These are phyloP conservation scores for Candida jianshihensis DNA, from an alignment of 805 yeast species.

Conservation along the genomic window DNA sequence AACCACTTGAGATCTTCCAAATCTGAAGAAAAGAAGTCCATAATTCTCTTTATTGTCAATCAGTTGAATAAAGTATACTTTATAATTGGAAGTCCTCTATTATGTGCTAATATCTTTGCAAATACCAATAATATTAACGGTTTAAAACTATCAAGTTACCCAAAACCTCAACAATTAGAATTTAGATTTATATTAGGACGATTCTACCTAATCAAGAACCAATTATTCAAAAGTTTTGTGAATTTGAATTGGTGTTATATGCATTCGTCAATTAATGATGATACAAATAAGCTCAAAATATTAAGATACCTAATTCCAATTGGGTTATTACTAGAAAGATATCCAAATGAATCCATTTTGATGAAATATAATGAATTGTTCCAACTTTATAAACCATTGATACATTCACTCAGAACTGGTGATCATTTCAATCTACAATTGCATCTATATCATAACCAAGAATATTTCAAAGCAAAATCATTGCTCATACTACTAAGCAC, in stretches of 20 bases:
- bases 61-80: slow-evolving; percentile 46
- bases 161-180: slow-evolving; percentile 38
- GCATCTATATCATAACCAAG: slow-evolving; percentile 28
- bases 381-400: slow-evolving; percentile 32
- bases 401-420: slow-evolving; percentile 32
- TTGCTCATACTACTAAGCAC: slow-evolving; percentile 39
- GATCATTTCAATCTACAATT: slow-evolving; percentile 31
- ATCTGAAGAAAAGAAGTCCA: slow-evolving; percentile 30
- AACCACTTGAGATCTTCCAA: slow-evolving; percentile 25
- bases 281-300: slow-evolving; percentile 23
- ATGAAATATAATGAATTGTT: slow-evolving; percentile 21
- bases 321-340: slow-evolving; percentile 44
- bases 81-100: slow-evolving; percentile 44
- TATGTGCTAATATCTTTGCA: slow-evolving; percentile 55
- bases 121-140: slow-evolving; percentile 44
- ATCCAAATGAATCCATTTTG: slow-evolving; percentile 31
- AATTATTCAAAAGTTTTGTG: slow-evolving; percentile 36
- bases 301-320: slow-evolving; percentile 45
- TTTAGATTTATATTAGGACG: slow-evolving; percentile 49
- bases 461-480: slow-evolving; percentile 30
- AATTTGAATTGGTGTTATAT: slow-evolving; percentile 42
- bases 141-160: slow-evolving; percentile 34
- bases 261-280: slow-evolving; percentile 5
- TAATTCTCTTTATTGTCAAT: slow-evolving; percentile 42
- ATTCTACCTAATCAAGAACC: slow-evolving; percentile 46